These are phyloP conservation scores for Polytrichum commune DNA, from an alignment of 225 moss, liverwort and hornwort species.

Conservation along the genomic window DNA sequence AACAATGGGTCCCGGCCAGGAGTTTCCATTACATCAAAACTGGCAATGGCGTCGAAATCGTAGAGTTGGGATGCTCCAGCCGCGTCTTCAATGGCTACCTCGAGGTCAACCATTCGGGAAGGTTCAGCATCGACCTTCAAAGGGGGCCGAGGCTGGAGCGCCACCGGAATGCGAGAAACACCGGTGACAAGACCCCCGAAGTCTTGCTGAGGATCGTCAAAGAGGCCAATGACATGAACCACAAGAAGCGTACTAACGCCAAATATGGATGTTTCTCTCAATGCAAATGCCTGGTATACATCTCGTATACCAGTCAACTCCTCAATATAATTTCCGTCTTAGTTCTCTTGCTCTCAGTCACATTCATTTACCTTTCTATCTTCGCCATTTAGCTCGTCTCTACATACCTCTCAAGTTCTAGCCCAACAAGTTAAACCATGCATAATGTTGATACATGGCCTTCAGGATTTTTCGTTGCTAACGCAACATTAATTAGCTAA, in stretches of 20 bases:
- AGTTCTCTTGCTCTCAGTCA: background rate
- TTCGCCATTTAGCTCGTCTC: no score
- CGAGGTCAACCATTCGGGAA: slow-evolving; percentile 53
- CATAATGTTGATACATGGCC: no score
- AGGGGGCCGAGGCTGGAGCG: slow-evolving; percentile 54
- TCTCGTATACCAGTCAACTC: slow-evolving; percentile 10
- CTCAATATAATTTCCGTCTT: background rate
- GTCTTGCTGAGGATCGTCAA: slow-evolving; percentile 59
- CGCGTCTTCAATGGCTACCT: slow-evolving; percentile 42
- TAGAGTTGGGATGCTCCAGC: slow-evolving; percentile 36
- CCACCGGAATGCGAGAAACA: slow-evolving; percentile 31
- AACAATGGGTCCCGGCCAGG: slow-evolving; percentile 45
- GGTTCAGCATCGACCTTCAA: slow-evolving; percentile 61
- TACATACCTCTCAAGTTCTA: no score
- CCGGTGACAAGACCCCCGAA: slow-evolving; percentile 55
- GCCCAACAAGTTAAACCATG: no score
- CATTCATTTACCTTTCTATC: no score
- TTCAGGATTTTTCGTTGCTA: no score
- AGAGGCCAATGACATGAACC: slow-evolving; percentile 45
- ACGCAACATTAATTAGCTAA: no score
- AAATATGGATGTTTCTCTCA: slow-evolving; percentile 40
- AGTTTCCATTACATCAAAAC: slow-evolving; percentile 49
- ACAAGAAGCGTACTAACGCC: slow-evolving; percentile 32
- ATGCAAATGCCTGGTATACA: slow-evolving; percentile 57
- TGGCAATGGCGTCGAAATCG: slow-evolving; percentile 40